Evolutionary conservation across 23 red algal species (phyloP), one percentile per base, ranked within the genome.

Genomic region (Agarophyton chilense): DNA sequence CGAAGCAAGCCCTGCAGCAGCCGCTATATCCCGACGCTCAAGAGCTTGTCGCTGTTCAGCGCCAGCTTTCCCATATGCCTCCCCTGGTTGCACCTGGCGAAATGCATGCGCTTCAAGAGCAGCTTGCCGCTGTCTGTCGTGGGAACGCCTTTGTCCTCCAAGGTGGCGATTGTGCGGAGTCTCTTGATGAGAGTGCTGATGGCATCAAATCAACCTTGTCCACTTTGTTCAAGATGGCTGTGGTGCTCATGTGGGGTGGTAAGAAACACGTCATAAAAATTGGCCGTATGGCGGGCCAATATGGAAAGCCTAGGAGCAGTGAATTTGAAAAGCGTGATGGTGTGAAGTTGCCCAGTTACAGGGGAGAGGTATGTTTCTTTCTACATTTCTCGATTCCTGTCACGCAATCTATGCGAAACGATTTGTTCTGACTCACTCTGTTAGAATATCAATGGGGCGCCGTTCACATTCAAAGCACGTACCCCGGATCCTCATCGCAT

Each of bases 101-200:
- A 74, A 82, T 83, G 51, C 61, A 28, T 3, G 25, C 78, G 17
- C 83, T 99, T 28, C 94, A 96, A 35, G 42, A 38, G 1, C 89
- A 86, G 58, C 77, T 99, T n/a, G 97, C 89, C 2, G 78, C 35
- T 32, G 97, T 84, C 21, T 77, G 76, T 21, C 43, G 61, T 40
- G 97, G 97, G 22, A 43, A 96, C 56, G 93, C 72, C 17, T 99
- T 99, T 65, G 91, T 99, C 31, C 78, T 99, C 33, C 97, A 99
- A 51, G 97, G 97, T 50, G 97, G 97, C 47, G 97, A 99, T 77
- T 99, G 97, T 80, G 97, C 97, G 0, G 97, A 99, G 70, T 63
- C 67, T 39, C 90, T 99, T 19, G 90, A 84, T 24, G 97, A 99
- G 63, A 86, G 89, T 32, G 82, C 92, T 19, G 79, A 96, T 45